Percentiles rank a stretch among this genome's conserved stretches.
Evolutionary conservation across 2,329 filamentous ascomycete species (phyloP).

Genomic region (Cytospora chrysosperma): DNA sequence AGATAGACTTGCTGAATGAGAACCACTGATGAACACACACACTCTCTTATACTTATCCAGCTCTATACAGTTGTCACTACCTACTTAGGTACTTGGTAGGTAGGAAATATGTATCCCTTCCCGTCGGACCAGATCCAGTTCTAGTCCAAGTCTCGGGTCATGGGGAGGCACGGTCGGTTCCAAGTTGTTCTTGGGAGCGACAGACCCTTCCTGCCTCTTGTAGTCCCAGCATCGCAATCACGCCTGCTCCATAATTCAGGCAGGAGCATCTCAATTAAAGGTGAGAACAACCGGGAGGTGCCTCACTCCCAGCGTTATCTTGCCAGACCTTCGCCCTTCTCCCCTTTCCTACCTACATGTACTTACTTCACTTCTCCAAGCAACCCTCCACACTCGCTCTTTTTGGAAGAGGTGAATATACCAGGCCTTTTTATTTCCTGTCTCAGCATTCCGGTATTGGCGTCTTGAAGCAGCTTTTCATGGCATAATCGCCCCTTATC

Average conservation of each 20-base stretch:
- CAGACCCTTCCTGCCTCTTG: background rate
- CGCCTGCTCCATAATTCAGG: background rate
- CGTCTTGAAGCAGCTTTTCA: background rate
- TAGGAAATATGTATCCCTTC: too few relatives aligned
- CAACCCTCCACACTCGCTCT: slow-evolving; percentile 13
- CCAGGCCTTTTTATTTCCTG: slow-evolving; percentile 2
- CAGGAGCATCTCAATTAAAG: background rate
- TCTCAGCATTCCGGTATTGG: slow-evolving; percentile 4
- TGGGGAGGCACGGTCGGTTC: too few relatives aligned
- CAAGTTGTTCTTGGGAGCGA: background rate
- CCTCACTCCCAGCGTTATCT: background rate
- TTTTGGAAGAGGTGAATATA: slow-evolving; percentile 11
- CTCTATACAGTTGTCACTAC: too few relatives aligned
- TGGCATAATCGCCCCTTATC: background rate
- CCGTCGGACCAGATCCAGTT: background rate
- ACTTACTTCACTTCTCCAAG: slow-evolving; percentile 1
- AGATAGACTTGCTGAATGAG: slow-evolving; percentile 5
- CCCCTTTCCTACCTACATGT: slow-evolving; percentile 20
- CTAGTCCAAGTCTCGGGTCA: background rate
- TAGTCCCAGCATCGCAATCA: background rate
- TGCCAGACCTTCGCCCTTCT: background rate
- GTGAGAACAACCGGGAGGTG: background rate
- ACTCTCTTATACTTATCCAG: too few relatives aligned
- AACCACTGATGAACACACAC: background rate
- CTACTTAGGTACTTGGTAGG: too few relatives aligned